Evolutionary conservation across 139 green algal species (phyloP).

Genomic region (Microglena sp.): DNA sequence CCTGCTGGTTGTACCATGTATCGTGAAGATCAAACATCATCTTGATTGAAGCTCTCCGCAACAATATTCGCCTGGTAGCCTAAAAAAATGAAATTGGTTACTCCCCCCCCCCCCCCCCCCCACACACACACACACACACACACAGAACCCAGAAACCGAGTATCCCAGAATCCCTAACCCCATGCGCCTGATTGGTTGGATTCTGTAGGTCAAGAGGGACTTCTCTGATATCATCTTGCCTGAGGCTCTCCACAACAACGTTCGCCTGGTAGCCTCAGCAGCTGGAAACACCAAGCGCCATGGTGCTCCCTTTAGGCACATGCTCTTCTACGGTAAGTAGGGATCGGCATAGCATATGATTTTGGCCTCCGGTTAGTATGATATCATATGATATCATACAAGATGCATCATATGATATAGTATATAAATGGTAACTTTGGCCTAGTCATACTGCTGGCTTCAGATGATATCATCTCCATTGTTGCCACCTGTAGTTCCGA

Average conservation of each 20-base stretch:
- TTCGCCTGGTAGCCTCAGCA: slow-evolving; percentile 71
- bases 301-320: slow-evolving; percentile 92
- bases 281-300: slow-evolving; percentile 88
- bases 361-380: too few species aligned
- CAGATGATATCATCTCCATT: slow-evolving; percentile 3
- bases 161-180: background rate
- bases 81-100: too few species aligned
- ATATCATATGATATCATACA: too few species aligned
- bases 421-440: too few species aligned
- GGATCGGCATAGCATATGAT: background rate
- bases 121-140: background rate
- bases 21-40: too few species aligned
- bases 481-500: too few species aligned
- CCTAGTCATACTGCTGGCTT: too few species aligned
- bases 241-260: slow-evolving; percentile 67
- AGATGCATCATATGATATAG: too few species aligned
- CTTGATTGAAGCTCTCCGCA: too few species aligned
- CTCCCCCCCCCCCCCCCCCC: background rate
- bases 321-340: slow-evolving; percentile 73
- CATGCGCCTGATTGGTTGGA: background rate
- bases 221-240: slow-evolving; percentile 84
- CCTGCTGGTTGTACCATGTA: too few species aligned
- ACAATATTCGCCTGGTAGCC: too few species aligned
- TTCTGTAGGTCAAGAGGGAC: slow-evolving; percentile 42
- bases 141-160: background rate